Evolutionary conservation across 768 basidiomycete species (phyloP), one percentile per base, ranked within the genome.

Genomic region (Tylopilus rubrobrunneus): DNA sequence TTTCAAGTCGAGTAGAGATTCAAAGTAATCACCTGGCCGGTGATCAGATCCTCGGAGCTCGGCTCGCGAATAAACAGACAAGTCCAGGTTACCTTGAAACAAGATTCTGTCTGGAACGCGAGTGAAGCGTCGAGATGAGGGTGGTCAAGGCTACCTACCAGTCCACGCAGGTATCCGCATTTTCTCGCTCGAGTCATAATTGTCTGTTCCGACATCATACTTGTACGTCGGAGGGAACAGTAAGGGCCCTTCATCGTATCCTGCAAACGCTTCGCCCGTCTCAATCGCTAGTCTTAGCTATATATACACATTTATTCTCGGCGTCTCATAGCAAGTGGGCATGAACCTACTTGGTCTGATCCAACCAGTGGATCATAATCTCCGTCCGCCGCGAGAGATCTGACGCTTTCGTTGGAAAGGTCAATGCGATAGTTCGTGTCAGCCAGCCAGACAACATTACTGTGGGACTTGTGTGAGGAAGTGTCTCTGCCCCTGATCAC

Each of bases 141-240:
- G 28, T 52, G 34, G 15, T 28, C n/a, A 29, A 37, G 49, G 37
- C 6, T 29, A 29, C 79, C 55, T 52, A 93, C 93, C 93, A 62
- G 96, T 98, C 95, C 95, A 98, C 17, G 96, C 92, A 6, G 97
- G 97, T 65, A 97, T 87, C 25, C 97, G 82, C 80, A 86, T 83
- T 75, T 98, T 99, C 71, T 98, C 97, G 66, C 92, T 90, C 14
- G 92, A 89, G 68, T 99, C 97, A 67, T 98, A 99, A 45, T 78
- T 77, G 57, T 97, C 88, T 9, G 93, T 85, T 10, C 84, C 82
- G 7, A 86, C 65, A 64, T 89, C 85, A 64, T 95, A 98, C 58
- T 92, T 89, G 74, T 99, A 98, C 2, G 96, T 99, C 8, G 97
- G 97, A 14, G 84, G 76, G 74, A 99, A 99, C n/a, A 89, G 65